Evolutionary conservation across 306 rosid species (phyloP).

Genomic region (Rosa multiflora): DNA sequence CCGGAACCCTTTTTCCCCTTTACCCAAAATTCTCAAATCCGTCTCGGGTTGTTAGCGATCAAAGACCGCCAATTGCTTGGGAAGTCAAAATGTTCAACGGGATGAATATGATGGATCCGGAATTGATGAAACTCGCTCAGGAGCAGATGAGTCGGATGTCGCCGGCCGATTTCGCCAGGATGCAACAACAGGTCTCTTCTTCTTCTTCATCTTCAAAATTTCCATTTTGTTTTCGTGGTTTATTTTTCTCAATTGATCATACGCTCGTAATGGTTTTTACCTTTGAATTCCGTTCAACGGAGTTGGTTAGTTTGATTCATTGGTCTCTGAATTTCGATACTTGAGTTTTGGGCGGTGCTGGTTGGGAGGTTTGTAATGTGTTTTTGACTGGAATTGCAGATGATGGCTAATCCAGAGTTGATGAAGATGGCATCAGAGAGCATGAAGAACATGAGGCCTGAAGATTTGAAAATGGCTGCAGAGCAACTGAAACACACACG

Average conservation of each 20-base stretch:
- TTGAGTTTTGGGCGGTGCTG: no score
- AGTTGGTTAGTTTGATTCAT: no score
- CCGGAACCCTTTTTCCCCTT: neutral
- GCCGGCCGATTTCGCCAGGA: conserved; percentile 81
- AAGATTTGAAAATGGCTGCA: conserved; percentile 78
- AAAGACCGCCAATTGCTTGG: no score
- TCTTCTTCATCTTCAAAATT: neutral
- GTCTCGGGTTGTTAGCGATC: neutral
- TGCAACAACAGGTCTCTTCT: conserved; percentile 71
- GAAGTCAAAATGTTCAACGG: conserved; percentile 38
- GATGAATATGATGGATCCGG: conserved; percentile 97
- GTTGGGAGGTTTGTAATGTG: neutral
- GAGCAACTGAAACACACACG: conserved; percentile 86
- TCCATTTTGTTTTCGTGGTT: neutral
- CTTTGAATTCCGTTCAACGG: no score
- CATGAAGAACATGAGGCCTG: conserved; percentile 85
- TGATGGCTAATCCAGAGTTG: conserved; percentile 93
- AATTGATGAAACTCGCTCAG: conserved; percentile 77
- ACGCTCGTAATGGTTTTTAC: no score
- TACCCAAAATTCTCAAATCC: neutral
- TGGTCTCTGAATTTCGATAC: no score
- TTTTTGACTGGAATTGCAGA: conserved; percentile 44
- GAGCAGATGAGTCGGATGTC: conserved; percentile 99
- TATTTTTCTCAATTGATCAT: no score
- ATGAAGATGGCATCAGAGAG: conserved; percentile 92